A percentile compares a stretch with the other conserved stretches of the same genome.
Evolutionary conservation across 169 alveolate species (phyloP).

Genomic region (Cryptosporidium muris): DNA sequence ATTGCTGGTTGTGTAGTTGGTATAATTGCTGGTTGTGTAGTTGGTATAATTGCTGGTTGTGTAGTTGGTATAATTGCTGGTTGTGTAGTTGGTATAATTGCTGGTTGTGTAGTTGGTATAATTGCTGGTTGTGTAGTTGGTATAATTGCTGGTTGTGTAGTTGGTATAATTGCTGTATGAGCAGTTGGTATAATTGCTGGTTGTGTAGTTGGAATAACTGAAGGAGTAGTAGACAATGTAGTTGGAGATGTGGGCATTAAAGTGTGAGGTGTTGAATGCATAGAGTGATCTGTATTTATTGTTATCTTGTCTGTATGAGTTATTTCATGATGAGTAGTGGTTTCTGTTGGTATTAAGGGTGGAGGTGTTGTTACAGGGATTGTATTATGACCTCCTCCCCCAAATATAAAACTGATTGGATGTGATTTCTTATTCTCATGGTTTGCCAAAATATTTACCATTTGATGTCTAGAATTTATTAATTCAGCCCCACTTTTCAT

Average conservation of each 20-base stretch:
- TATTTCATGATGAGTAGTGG: not conserved
- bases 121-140: not conserved
- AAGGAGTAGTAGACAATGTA: not conserved
- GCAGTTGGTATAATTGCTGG: slow-evolving; percentile 4
- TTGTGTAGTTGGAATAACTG: not conserved
- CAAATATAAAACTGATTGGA: not conserved
- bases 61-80: slow-evolving; percentile 43
- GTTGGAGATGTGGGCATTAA: not conserved
- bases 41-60: slow-evolving; percentile 31
- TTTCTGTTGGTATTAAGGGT: not conserved
- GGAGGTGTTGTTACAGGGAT: slow-evolving; percentile 8
- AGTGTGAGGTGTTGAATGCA: not conserved
- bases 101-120: not conserved
- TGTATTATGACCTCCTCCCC: slow-evolving; percentile 11
- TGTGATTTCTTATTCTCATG: not conserved
- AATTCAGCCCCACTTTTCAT: not conserved
- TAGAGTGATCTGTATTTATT: not conserved
- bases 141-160: not conserved
- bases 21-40: slow-evolving; percentile 7
- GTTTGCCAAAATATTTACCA: not conserved
- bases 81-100: not conserved
- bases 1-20: slow-evolving; percentile 23
- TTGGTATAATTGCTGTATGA: not conserved
- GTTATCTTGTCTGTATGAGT: not conserved
- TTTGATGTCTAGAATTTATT: not conserved